Conservation (phyloP, 257 asterid genomes). For the Nicotiana sylvestris region DNA sequence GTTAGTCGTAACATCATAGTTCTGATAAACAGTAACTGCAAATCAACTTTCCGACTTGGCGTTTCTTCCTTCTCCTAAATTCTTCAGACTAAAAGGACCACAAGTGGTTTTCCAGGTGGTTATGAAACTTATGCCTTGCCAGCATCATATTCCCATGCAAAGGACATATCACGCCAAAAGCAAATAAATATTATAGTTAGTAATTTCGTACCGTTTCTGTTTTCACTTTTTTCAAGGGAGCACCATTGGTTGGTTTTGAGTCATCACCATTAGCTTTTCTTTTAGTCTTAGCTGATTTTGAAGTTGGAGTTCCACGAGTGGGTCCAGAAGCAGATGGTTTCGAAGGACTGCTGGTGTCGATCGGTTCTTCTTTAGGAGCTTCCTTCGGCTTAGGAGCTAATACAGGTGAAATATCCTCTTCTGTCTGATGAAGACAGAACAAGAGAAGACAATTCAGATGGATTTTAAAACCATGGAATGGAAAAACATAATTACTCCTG, state of each 20-base stretch:
- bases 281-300: conserved; percentile 76
- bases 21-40: neutral
- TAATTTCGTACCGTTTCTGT: conserved; percentile 55
- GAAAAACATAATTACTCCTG: neutral
- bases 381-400: conserved; percentile 79
- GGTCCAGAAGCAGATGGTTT: conserved; percentile 53
- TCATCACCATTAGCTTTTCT: conserved; percentile 72
- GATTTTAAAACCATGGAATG: neutral
- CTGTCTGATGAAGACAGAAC: conserved; percentile 10
- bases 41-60: neutral
- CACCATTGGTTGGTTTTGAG: conserved; percentile 48
- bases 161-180: neutral
- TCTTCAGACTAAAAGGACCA: neutral
- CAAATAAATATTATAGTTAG: neutral
- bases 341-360: conserved; percentile 56
- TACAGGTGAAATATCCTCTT: conserved; percentile 38
- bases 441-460: neutral
- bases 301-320: conserved; percentile 63
- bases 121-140: neutral
- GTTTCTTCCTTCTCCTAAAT: neutral
- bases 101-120: neutral
- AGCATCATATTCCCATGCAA: neutral
- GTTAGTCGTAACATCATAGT: neutral
- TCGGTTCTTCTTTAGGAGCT: conserved; percentile 73
- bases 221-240: conserved; percentile 78